Conservation (phyloP, 345 rosid genomes). For the Aurinia saxatilis region DNA sequence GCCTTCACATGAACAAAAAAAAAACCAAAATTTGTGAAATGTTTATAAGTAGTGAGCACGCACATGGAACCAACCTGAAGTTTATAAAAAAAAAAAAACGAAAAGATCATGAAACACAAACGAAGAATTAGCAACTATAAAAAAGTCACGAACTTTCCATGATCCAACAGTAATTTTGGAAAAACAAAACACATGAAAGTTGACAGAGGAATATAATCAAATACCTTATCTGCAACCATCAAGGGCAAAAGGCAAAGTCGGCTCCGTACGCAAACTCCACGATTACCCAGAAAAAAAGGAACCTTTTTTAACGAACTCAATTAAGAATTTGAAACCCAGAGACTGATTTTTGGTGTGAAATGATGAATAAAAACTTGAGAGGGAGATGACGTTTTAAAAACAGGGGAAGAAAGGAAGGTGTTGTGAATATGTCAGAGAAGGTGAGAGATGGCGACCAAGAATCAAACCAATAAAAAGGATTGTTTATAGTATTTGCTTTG, state of each 20-base stretch:
- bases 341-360: not conserved
- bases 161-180: conserved; percentile 11
- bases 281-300: not conserved
- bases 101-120: conserved; percentile 24
- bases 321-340: not conserved
- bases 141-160: conserved; percentile 22
- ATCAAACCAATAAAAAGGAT: conserved; percentile 45
- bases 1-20: conserved; percentile 9
- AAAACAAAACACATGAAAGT: conserved; percentile 26
- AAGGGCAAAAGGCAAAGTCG: not conserved
- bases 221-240: conserved; percentile 31
- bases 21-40: conserved; percentile 5
- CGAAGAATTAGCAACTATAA: not conserved
- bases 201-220: conserved; percentile 35
- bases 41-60: conserved; percentile 6
- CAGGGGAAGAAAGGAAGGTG: conserved; percentile 18
- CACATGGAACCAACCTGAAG: conserved; percentile 14
- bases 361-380: not conserved
- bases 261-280: conserved; percentile 20
- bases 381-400: conserved; percentile 15
- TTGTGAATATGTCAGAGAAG: conserved; percentile 49
- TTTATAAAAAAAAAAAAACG: not conserved
- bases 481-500: conserved; percentile 37
- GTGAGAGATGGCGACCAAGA: conserved; percentile 92
- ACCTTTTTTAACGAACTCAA: not conserved